Conservation (phyloP, 208 protist genomes). For the Vickermania spadyakhi region DNA sequence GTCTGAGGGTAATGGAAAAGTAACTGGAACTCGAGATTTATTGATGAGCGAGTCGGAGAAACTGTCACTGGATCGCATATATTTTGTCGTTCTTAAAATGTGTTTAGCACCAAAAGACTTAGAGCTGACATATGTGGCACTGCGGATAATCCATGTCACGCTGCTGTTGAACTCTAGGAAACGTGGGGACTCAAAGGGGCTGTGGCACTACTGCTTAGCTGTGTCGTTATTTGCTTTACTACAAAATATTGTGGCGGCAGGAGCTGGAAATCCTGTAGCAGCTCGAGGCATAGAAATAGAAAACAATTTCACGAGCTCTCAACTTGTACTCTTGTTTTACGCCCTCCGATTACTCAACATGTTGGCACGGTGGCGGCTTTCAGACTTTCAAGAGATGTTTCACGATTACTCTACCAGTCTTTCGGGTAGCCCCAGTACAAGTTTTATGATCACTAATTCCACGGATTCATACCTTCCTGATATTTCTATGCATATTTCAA, state of each 20-base stretch:
- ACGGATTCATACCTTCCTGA: slow-evolving; percentile 6
- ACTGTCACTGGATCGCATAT: slow-evolving; percentile 48
- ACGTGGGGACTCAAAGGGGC: slow-evolving; percentile 29
- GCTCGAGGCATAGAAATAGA: slow-evolving; percentile 8
- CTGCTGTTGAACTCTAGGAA: slow-evolving; percentile 30
- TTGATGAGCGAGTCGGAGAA: slow-evolving; percentile 54
- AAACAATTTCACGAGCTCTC: slow-evolving; percentile 17
- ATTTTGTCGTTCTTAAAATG: slow-evolving; percentile 39
- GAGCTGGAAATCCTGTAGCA: slow-evolving; percentile 17
- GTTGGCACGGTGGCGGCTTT: slow-evolving; percentile 67
- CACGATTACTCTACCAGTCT: slow-evolving; percentile 18
- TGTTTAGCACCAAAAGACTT: slow-evolving; percentile 39
- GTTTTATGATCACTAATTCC: slow-evolving; percentile 3
- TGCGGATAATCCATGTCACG: slow-evolving; percentile 39
- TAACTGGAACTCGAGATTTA: slow-evolving; percentile 40
- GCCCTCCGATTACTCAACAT: slow-evolving; percentile 61
- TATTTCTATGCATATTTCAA: slow-evolving; percentile 29
- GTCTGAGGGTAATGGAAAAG: slow-evolving; percentile 19
- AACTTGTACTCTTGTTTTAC: slow-evolving; percentile 52
- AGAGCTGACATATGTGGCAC: slow-evolving; percentile 43
- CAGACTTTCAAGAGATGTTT: slow-evolving; percentile 51
- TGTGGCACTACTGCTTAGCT: slow-evolving; percentile 40
- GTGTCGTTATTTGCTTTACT: slow-evolving; percentile 56
- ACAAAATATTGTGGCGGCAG: slow-evolving; percentile 62
- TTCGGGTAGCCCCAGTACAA: neutral